These are phyloP conservation scores for Tricholoma hemisulphureum DNA, from an alignment of 768 basidiomycete genomes.

Conservation along the genomic window DNA sequence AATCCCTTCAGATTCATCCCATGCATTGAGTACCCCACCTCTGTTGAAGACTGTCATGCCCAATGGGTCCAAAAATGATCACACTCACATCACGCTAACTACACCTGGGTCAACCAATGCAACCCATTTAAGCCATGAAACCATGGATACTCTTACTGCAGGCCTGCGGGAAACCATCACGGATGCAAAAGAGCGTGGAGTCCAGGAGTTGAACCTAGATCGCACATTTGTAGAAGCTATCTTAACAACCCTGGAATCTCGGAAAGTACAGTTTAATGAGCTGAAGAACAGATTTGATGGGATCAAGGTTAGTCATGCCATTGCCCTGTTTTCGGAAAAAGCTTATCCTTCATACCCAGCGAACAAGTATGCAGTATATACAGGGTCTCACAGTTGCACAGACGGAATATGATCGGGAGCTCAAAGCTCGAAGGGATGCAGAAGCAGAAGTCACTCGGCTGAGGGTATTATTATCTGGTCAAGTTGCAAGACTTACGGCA, in stretches of 20 bases:
- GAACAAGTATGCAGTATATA: constrained; percentile 88
- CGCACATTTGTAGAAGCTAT: constrained; percentile 71
- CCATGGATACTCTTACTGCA: constrained; percentile 44
- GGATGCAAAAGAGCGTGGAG: constrained; percentile 58
- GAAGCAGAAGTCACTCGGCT: constrained; percentile 90
- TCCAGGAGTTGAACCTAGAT: constrained; percentile 67
- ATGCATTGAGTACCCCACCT: not conserved
- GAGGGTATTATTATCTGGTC: constrained; percentile 82
- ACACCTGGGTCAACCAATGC: constrained; percentile 35
- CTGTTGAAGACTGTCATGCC: not conserved
- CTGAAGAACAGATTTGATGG: constrained; percentile 81
- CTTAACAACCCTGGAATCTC: constrained; percentile 61
- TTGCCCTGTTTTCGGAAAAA: not conserved
- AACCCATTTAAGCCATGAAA: constrained; percentile 31
- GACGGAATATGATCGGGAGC: constrained; percentile 90
- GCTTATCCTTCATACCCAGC: constrained; percentile 41
- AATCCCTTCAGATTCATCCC: not conserved
- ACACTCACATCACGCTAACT: constrained; percentile 45
- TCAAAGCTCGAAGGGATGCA: constrained; percentile 82
- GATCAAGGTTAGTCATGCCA: constrained; percentile 66
- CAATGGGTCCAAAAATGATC: not conserved
- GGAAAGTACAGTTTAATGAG: constrained; percentile 55
- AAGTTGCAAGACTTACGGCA: constrained; percentile 83
- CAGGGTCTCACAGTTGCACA: constrained; percentile 92
- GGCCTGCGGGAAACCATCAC: constrained; percentile 61